phyloP scores from a whole-genome alignment of 1,139 yeast species.

The Lodderomyces elongisporus region DNA sequence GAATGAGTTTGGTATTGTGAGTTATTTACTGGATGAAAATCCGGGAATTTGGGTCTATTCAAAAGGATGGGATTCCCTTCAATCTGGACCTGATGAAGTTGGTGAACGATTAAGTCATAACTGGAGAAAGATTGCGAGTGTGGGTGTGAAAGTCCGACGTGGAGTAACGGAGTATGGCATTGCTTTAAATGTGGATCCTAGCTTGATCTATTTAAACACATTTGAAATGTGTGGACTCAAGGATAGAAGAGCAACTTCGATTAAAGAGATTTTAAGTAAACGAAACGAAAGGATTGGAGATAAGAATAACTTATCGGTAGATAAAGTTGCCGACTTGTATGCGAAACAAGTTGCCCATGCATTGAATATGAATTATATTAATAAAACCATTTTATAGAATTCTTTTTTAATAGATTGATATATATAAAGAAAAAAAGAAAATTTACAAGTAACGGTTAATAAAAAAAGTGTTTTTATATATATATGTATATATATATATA shows the following conservation, averaged over 20 bases:
- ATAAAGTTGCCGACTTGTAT: conserved; percentile 46
- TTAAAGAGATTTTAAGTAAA: conserved; percentile 16
- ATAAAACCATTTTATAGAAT: conserved; percentile 26
- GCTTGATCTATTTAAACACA: conserved; percentile 62
- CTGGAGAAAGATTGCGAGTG: conserved; percentile 74
- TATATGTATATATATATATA: no score
- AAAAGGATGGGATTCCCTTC: neutral
- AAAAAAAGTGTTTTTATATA: no score
- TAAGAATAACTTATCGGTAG: conserved; percentile 21
- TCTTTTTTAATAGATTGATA: no score
- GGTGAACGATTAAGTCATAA: no score
- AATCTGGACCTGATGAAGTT: conserved; percentile 1
- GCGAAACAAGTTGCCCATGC: conserved; percentile 49
- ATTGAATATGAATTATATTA: conserved; percentile 44
- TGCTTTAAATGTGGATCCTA: conserved; percentile 74
- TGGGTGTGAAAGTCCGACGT: conserved; percentile 83
- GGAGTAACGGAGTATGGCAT: conserved; percentile 88
- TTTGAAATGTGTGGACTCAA: conserved; percentile 86
- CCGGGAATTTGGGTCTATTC: conserved; percentile 80
- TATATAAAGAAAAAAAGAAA: no score
- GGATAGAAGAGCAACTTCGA: conserved; percentile 42
- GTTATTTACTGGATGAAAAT: conserved; percentile 48
- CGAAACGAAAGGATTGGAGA: neutral
- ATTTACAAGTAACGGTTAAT: no score
- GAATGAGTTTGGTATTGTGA: conserved; percentile 39